Conservation (phyloP, 2,329 filamentous ascomycete species). For the Teratosphaeria destructans region DNA sequence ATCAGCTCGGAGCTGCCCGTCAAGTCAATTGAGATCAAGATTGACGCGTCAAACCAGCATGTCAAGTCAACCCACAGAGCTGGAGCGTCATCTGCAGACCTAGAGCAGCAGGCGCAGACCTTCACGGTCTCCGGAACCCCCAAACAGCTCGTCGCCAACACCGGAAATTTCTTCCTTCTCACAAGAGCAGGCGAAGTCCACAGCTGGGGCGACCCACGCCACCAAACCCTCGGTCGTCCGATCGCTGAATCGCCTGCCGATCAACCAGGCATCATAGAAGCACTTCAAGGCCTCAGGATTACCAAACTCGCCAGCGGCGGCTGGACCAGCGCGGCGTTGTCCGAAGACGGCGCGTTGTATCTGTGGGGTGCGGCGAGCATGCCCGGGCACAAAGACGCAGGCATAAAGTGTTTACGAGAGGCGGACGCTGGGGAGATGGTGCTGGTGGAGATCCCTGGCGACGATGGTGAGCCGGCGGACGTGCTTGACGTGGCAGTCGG, state of each 20-base stretch:
- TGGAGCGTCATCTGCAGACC: constrained; percentile 9
- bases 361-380: constrained; percentile 43
- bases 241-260: constrained; percentile 33
- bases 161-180: constrained; percentile 30
- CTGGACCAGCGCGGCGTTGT: constrained; percentile 49
- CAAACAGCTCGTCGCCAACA: constrained; percentile 25
- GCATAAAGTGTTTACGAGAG: constrained; percentile 13
- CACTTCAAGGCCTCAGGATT: constrained; percentile 44
- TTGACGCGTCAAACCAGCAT: no score
- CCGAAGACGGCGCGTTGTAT: constrained; percentile 48
- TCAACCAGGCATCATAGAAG: constrained; percentile 36
- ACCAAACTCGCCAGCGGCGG: constrained; percentile 44
- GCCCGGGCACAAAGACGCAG: constrained; percentile 12
- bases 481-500: constrained; percentile 50
- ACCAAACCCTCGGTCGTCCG: constrained; percentile 47
- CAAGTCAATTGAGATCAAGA: no score
- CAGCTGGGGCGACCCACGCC: constrained; percentile 49
- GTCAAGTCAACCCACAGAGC: no score
- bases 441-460: constrained; percentile 26
- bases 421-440: constrained; percentile 15
- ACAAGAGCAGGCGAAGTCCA: constrained; percentile 28
- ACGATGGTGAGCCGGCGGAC: constrained; percentile 32
- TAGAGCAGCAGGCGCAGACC: constrained; percentile 7
- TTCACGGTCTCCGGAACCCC: constrained; percentile 16
- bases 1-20: no score